Evolutionary conservation across 2,329 filamentous ascomycete genomes (phyloP), one percentile per base, ranked within the genome.

Genomic region (Sclerotinia minor): DNA sequence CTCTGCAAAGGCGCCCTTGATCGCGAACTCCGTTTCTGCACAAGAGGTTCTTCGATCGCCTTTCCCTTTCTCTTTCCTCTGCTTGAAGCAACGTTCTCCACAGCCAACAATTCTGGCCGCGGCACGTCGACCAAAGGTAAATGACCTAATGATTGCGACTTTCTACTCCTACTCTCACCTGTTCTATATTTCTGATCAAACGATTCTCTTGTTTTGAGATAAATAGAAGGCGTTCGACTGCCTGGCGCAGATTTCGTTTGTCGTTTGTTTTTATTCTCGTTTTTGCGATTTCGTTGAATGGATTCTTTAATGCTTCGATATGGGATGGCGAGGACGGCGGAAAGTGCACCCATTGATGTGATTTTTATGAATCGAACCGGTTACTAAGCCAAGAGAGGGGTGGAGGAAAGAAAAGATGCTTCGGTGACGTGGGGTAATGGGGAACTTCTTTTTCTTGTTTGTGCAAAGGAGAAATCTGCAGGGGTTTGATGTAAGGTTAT

Each of bases 321-420:
- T 54, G 67, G 64, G 47, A 68, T 49, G 26, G 52, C 67, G 54
- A 73, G 41, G 47, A 68, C 68, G 13, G 72, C 68, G 29, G 71
- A 57, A 35, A 74, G 64, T 45, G 65, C 65, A 53, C 73, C 73
- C 73, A 75, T 75, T 66, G 54, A 60, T 50, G 47, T 21, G 41
- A 45, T 13, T 41, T 15, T 44, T 26, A n/a, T 50, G 32, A 54
- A 35, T 32, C 52, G 32, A 54, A 35, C 21, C 52, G 21, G 32
- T 29, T 54, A 53, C 50, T 15, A 24, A 26, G 11, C 38, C 15
- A 53, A 44, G 32, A 52, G 52, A 41, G 38, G 35, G 44, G 24
- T 32, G 5, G 24, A n/a, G 47, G 35, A 54, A 35, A 38, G 6
- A 45, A 49, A 61, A 32, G 54, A 47, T 44, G 24, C 19, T 45